A percentile compares a stretch with the other conserved stretches of the same genome.
phyloP scores from a whole-genome alignment of 345 rosid genomes.

The Ricinus communis region DNA sequence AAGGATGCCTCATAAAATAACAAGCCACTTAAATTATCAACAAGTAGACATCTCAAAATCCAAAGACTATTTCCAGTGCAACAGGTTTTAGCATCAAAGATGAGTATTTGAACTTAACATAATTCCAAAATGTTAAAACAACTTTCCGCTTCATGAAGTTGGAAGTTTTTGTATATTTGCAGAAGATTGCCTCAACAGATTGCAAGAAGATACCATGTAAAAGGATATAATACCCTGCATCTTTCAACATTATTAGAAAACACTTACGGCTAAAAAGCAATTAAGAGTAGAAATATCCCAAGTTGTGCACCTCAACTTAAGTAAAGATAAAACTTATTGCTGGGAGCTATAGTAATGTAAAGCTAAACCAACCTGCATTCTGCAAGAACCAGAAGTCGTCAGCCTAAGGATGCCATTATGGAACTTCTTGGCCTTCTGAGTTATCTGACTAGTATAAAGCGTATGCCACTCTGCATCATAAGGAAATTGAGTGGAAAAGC shows the following conservation, averaged over 20 bases:
- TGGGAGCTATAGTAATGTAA: background rate
- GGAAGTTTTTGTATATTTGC: too few species aligned
- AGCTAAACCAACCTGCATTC: conserved; percentile 5
- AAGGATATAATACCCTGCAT: background rate
- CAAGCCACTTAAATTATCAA: too few species aligned
- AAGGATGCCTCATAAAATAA: background rate
- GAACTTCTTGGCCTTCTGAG: conserved; percentile 18
- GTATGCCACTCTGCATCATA: conserved; percentile 11
- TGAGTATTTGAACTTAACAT: too few species aligned
- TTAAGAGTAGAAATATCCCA: background rate
- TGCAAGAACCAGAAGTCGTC: conserved; percentile 1
- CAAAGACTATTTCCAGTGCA: too few species aligned
- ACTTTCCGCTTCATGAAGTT: too few species aligned
- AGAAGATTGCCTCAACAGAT: too few species aligned
- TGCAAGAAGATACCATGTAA: too few species aligned
- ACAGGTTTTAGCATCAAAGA: too few species aligned
- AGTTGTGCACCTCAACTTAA: background rate
- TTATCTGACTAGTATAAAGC: conserved; percentile 10
- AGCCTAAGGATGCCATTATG: conserved; percentile 12
- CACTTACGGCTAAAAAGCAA: background rate
- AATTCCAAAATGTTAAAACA: too few species aligned
- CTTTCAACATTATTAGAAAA: background rate
- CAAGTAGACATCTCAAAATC: too few species aligned
- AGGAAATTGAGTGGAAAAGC: background rate
- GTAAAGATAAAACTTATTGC: background rate